These are phyloP conservation scores for Penicillium griseofulvum DNA, from an alignment of 2,329 filamentous ascomycete species.

Conservation along the genomic window DNA sequence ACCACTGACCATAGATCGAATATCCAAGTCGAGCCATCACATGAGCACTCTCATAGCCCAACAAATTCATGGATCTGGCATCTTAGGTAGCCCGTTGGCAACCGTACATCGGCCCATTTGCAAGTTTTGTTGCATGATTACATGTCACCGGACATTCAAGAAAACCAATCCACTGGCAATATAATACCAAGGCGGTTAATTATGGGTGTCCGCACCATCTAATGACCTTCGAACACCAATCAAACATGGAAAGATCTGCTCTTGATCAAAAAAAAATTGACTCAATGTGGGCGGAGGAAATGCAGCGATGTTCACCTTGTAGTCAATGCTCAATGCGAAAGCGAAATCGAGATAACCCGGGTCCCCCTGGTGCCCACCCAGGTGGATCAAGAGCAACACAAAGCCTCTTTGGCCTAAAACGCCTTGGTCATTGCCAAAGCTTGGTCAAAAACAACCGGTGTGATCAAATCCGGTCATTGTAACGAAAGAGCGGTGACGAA, in stretches of 20 bases:
- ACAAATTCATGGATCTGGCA: neutral
- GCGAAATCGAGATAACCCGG: neutral
- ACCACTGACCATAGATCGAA: neutral
- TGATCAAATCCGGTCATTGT: neutral
- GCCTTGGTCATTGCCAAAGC: neutral
- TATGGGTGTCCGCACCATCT: neutral
- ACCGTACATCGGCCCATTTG: neutral
- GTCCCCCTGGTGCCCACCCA: neutral
- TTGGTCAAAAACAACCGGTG: slow-evolving; percentile 1
- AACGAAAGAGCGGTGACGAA: slow-evolving; percentile 5
- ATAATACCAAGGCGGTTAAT: neutral
- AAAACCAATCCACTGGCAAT: neutral
- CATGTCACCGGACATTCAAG: neutral
- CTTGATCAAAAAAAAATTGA: neutral
- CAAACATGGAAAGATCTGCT: neutral
- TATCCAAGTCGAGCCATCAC: neutral
- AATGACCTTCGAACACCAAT: neutral
- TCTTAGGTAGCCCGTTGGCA: neutral
- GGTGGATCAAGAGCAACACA: neutral
- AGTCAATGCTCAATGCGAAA: neutral
- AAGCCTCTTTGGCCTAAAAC: neutral
- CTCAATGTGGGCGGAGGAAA: neutral
- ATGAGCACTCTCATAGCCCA: neutral
- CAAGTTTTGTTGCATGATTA: slow-evolving; percentile 1
- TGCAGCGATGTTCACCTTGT: neutral